Evolutionary conservation across 2,329 filamentous ascomycete species (phyloP), one percentile per base, ranked within the genome.

Genomic region (Polytolypa hystricis): DNA sequence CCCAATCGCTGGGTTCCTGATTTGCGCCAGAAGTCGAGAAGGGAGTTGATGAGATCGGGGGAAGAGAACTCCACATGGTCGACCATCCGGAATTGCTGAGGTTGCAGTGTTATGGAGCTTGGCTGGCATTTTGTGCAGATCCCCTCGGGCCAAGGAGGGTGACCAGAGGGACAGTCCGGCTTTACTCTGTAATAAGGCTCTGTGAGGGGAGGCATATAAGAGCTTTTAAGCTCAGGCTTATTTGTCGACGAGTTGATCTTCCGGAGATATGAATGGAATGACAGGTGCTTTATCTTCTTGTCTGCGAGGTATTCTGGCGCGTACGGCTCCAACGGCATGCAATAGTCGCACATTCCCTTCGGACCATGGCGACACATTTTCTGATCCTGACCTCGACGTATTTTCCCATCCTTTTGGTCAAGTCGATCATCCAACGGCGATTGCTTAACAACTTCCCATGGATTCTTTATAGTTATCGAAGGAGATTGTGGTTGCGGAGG

Each of bases 301-400:
- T 98, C 89, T 19, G 77, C 75, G 12, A 98, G 72, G 51, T 95
- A 95, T 38, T 78, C 78, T n/a, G 81, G 61, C 53, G 93, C 80
- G 61, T 93, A 98, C 1, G 91, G 91, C 54, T 98, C 91, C 34
- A 96, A 65, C 0, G 93, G 93, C 76, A 93, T 93, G 65, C 91
- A 98, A 63, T 95, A 93, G 63, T 98, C 91, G 61, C 91, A 98
- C 91, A 98, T 98, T 57, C 91, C 91, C 63, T 94, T 96, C 35
- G 82, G 79, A 1, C 89, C 89, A 58, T 98, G 91, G 43, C 84
- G 80, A 65, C 91, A 98, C 86, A 98, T 91, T 56, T 83, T 84
- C 40, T 64, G 58, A 56, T 93, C 84, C 40, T 72, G 72, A 43
- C 73, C 73, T 43, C 87, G 71, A 14, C 76, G 66, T 35, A 95